Evolutionary conservation across 495 filamentous ascomycete genomes (phyloP).

Genomic region (Aspergillus nanangensis): DNA sequence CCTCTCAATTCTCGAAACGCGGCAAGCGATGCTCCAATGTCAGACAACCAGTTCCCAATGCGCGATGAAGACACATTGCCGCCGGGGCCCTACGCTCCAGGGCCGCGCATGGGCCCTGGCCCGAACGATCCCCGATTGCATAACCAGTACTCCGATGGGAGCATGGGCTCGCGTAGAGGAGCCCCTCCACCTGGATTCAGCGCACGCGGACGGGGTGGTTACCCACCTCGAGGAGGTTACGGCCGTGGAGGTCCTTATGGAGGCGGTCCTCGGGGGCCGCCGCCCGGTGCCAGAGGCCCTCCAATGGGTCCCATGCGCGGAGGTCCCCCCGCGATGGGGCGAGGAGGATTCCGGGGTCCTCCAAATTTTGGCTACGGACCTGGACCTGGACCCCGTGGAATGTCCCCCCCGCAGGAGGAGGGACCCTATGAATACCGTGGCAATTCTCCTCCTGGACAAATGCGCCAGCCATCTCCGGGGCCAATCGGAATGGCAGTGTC

Average conservation of each 20-base stretch:
- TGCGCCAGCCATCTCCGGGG: conserved; percentile 50
- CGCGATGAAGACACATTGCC: conserved; percentile 70
- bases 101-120: conserved; percentile 34
- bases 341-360: conserved; percentile 47
- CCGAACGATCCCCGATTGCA: conserved; percentile 48
- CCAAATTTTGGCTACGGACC: conserved; percentile 50
- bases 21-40: conserved; percentile 23
- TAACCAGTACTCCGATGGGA: conserved; percentile 57
- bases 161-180: conserved; percentile 51
- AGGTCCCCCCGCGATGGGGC: conserved; percentile 34
- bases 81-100: conserved; percentile 38
- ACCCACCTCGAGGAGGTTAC: conserved; percentile 55
- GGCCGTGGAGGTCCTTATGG: conserved; percentile 51
- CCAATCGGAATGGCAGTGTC: conserved; percentile 53
- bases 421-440: conserved; percentile 28
- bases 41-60: conserved; percentile 17
- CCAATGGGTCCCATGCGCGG: conserved; percentile 35
- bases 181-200: conserved; percentile 46
- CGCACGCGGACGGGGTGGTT: conserved; percentile 50
- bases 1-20: conserved; percentile 67
- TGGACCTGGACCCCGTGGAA: conserved; percentile 20
- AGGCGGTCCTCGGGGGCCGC: conserved; percentile 34
- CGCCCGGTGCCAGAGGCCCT: conserved; percentile 24
- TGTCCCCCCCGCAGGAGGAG: conserved; percentile 25
- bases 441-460: conserved; percentile 21